Evolutionary conservation across 2,329 filamentous ascomycete genomes (phyloP), one percentile per base, ranked within the genome.

Genomic region (Chrysoporthe puriensis): DNA sequence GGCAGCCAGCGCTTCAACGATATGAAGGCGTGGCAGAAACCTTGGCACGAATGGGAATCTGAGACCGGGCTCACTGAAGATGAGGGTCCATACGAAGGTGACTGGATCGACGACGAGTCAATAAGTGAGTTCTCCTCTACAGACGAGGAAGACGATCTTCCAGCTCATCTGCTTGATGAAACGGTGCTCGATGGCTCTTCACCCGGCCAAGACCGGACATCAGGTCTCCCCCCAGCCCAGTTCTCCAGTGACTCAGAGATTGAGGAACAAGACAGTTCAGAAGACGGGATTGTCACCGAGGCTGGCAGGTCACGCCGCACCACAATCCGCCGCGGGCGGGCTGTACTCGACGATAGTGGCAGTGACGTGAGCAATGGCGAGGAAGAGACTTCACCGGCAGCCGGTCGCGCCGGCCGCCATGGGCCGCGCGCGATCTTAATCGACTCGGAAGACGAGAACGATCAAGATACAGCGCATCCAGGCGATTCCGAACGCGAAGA

Each of bases 71-170:
- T 65, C 1, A 71, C 74, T 16, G 59, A 70, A 2, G 72, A 78
- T 21, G 71, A 73, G 21, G 58, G 79, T 42, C 74, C 77, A 57
- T 81, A 81, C 18, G 80, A 81, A 50, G 79, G 79, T 56, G 78
- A 79, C 0, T 78, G 78, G 0, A 80, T 81, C 7, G 79, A 81
- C 48, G 79, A 81, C 59, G 73, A 65, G 1, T 73, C 74, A 9
- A 73, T 79, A 14, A 74, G 78, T 18, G 66, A 70, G 3, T 68
- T 69, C 0, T 69, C 73, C 1, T 70, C 71, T 16, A 70, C 66
- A 2, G 57, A 60, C 40, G 42, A 43, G 3, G 75, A 74, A 4
- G 73, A 72, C 0, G 71, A 76, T 6, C 36, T 61, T 21, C 26
- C 67, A 59, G 50, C 64, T 50, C n/a, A 68, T 44, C 1, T 69